Percentiles rank a stretch among this genome's conserved stretches.
Evolutionary conservation across 768 basidiomycete species (phyloP).

Genomic region (Auricularia cornea): DNA sequence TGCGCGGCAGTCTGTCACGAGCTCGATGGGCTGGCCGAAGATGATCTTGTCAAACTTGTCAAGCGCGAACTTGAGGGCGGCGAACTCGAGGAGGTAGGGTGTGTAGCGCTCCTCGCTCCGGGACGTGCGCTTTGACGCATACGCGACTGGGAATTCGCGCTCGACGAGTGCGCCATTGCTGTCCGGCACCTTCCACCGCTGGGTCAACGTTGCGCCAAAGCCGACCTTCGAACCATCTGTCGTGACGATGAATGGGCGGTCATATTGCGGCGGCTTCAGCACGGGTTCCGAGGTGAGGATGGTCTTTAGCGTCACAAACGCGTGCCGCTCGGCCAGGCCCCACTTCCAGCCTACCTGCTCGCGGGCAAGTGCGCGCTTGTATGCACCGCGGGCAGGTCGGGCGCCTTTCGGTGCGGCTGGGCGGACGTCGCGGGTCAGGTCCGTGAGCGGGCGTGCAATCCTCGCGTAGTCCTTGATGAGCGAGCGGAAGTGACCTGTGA

Average conservation of each 20-base stretch:
- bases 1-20: conserved; percentile 9
- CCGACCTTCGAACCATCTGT: conserved; percentile 4
- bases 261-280: conserved; percentile 20
- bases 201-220: conserved; percentile 4
- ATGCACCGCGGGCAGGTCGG: too few relatives aligned
- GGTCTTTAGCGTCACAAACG: conserved; percentile 25
- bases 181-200: background rate
- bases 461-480: conserved; percentile 28
- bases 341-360: conserved; percentile 5
- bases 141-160: background rate
- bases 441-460: conserved; percentile 23
- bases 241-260: too few relatives aligned
- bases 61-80: too few relatives aligned
- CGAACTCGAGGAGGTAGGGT: conserved; percentile 5
- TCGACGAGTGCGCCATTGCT: background rate
- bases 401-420: too few relatives aligned
- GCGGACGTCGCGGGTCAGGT: too few relatives aligned
- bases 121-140: conserved; percentile 3
- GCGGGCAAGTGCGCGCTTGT: conserved; percentile 16
- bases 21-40: background rate
- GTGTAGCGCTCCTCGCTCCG: background rate
- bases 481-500: conserved; percentile 27
- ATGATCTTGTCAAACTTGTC: conserved; percentile 2
- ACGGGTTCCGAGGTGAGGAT: conserved; percentile 26
- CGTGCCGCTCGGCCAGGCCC: conserved; percentile 15